A percentile compares a stretch with the other conserved stretches of the same genome.
Evolutionary conservation across 192 early-diverging fungal genomes (phyloP).

Genomic region (Gigaspora rosea): DNA sequence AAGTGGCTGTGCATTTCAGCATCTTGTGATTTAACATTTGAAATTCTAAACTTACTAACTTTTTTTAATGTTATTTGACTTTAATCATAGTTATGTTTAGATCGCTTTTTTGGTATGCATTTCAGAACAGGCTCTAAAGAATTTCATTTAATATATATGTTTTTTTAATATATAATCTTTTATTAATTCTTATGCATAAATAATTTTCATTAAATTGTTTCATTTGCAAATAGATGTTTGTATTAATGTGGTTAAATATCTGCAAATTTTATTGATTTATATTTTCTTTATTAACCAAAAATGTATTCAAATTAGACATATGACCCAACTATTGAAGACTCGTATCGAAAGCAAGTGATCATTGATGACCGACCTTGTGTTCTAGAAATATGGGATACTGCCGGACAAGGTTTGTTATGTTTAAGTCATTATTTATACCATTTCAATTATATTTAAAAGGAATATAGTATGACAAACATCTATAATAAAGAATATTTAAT

Average conservation of each 20-base stretch:
- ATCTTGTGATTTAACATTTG: background rate
- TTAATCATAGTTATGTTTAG: slow-evolving; percentile 39
- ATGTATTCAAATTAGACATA: slow-evolving; percentile 78
- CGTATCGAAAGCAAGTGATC: slow-evolving; percentile 95
- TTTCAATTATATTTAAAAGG: background rate
- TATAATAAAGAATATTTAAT: background rate
- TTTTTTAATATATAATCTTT: too few relatives aligned
- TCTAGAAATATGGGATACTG: slow-evolving; percentile 87
- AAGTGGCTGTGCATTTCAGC: background rate
- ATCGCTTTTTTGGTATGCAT: slow-evolving; percentile 48
- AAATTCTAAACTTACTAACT: background rate
- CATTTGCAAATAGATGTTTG: slow-evolving; percentile 1
- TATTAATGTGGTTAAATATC: background rate
- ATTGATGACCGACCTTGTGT: slow-evolving; percentile 97
- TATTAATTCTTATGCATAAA: too few relatives aligned
- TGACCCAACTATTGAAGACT: slow-evolving; percentile 98
- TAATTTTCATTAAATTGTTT: background rate
- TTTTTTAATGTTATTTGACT: background rate
- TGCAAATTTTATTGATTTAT: background rate
- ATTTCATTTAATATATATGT: too few relatives aligned
- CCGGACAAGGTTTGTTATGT: slow-evolving; percentile 44
- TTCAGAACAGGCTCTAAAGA: too few relatives aligned
- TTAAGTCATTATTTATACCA: background rate
- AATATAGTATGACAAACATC: too few relatives aligned
- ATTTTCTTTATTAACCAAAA: slow-evolving; percentile 24